Base-by-base conservation (phyloP, 2,329 filamentous ascomycete species). In the Pleurostoma richardsiae region DNA sequence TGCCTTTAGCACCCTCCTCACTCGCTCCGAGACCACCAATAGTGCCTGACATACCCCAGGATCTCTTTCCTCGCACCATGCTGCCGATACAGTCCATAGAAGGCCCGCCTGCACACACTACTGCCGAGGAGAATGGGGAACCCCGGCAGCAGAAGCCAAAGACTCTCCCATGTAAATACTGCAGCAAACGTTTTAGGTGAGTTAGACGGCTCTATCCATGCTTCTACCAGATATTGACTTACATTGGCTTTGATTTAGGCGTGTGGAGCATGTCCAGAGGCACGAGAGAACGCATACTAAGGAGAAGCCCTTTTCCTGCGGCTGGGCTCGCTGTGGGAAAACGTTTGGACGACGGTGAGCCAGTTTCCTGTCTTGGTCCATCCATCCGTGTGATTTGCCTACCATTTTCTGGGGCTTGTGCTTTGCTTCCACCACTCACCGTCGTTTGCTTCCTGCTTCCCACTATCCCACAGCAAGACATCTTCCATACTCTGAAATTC, bases 201-300 rank as follows among this genome's bases (percentile, higher is more conserved):
- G 76, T 63, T 49, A 39, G 44, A 46, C 48, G 51, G 48, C 50
- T 42, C 39, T 43, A 49, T 45, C 43, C 55, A 36, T 41, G 49
- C 54, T 57, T 58, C 55, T 59, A 46, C 47, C 43, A 47, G 53
- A 62, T 63, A 63, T 62, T 65, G 60, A 58, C 69, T 72, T 64
- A 73, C 67, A 66, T 62, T 63, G 55, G 30, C 48, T 60, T 61
- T 51, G 57, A 54, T 63, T 63, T 64, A 82, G 79, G 62, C 78
- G 80, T 56, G 78, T 83, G 54, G 80, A 83, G 62, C 80, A 83
- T 64, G 77, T 83, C 45, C 79, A 83, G 62, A 72, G 80, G 59
- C 80, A 83, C 61, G 79, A 82, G 62, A 73, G 79, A 52, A 82
- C 79, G 31, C 80, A 83, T 63, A 83, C 80, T 54, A 83, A 83